phyloP scores from a whole-genome alignment of 148 eudicot genomes.

The Chenopodium berlandieri region DNA sequence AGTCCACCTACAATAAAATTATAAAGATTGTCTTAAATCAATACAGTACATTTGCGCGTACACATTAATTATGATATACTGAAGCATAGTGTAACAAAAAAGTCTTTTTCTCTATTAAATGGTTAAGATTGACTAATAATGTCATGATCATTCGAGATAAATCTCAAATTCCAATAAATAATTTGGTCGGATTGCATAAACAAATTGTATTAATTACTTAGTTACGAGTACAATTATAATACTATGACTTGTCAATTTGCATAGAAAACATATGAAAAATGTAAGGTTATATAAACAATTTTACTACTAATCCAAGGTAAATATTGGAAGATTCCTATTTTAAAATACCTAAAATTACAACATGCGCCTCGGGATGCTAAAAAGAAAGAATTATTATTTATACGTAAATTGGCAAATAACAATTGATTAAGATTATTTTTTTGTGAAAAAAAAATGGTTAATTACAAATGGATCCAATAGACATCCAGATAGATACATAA shows the following conservation, averaged over 20 bases:
- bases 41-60: not conserved
- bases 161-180: not conserved
- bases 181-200: not conserved
- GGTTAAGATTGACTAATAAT: not conserved
- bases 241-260: not conserved
- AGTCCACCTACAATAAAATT: not conserved
- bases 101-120: not conserved
- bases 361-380: not conserved
- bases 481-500: slow-evolving; percentile 14
- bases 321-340: not conserved
- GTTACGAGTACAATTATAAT: not conserved
- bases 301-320: not conserved
- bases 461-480: slow-evolving; percentile 16
- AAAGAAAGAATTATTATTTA: too few species aligned
- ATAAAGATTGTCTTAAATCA: too few species aligned
- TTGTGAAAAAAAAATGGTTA: not conserved
- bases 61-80: not conserved
- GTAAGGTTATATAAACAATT: too few species aligned
- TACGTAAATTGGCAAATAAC: too few species aligned
- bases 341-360: not conserved
- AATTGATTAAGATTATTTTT: too few species aligned
- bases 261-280: not conserved
- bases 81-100: not conserved
- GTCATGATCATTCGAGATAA: not conserved
- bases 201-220: not conserved